These are phyloP conservation scores for Lactarius hatsudake DNA, from an alignment of 768 basidiomycete genomes.

Conservation along the genomic window DNA sequence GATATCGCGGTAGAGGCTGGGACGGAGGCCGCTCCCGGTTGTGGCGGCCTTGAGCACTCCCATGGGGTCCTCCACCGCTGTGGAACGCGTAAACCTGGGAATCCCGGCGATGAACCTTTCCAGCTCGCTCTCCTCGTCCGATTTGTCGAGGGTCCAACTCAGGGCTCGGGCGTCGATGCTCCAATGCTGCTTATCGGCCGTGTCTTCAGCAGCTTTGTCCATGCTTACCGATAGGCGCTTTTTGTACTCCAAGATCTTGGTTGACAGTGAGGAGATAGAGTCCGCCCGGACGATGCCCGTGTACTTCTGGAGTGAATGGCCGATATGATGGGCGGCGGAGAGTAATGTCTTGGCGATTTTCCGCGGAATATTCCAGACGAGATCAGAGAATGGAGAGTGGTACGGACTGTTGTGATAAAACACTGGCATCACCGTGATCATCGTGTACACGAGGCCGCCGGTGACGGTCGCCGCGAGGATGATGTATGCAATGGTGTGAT, in stretches of 20 bases:
- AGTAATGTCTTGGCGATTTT: neutral
- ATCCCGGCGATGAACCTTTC: constrained; percentile 11
- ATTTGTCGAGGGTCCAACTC: constrained; percentile 13
- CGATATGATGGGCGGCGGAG: neutral
- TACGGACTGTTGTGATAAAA: constrained; percentile 11
- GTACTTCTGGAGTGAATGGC: neutral
- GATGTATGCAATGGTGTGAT: constrained; percentile 12
- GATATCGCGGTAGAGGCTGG: neutral
- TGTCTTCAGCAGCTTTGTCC: neutral
- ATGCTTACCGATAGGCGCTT: neutral
- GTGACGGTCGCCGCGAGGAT: neutral
- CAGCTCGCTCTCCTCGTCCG: constrained; percentile 12
- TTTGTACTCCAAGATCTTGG: neutral
- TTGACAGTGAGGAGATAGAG: neutral
- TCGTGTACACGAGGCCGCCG: neutral
- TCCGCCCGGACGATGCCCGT: too few relatives aligned
- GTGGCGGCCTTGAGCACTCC: neutral
- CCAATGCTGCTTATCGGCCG: neutral
- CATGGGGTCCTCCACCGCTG: neutral
- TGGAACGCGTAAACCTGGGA: constrained; percentile 9
- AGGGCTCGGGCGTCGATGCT: neutral
- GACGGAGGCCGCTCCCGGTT: neutral
- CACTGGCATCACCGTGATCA: constrained; percentile 15
- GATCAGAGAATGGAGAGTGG: constrained; percentile 5
- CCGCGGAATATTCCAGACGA: constrained; percentile 1